Percentiles rank a stretch among this genome's conserved stretches.
These are phyloP conservation scores for Cryomyces minteri DNA, from an alignment of 495 filamentous ascomycete genomes.

Conservation along the genomic window DNA sequence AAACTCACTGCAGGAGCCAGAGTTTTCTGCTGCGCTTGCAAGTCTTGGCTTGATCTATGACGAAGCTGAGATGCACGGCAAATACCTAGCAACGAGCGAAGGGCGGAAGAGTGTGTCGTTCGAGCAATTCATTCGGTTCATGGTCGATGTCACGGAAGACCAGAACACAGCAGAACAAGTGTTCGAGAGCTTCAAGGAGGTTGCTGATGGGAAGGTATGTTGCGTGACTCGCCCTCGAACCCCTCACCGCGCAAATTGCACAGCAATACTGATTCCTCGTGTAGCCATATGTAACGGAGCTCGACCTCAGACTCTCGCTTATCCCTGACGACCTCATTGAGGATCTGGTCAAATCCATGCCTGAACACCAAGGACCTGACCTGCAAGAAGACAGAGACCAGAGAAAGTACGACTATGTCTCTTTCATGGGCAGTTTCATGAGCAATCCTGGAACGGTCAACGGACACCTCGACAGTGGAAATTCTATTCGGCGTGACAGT, in stretches of 20 bases:
- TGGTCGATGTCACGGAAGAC: slow-evolving; percentile 97
- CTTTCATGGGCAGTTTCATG: slow-evolving; percentile 73
- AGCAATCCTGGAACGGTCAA: background rate
- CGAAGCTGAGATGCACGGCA: slow-evolving; percentile 89
- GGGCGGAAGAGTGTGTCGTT: slow-evolving; percentile 68
- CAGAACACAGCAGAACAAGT: slow-evolving; percentile 97
- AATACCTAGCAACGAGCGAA: slow-evolving; percentile 64
- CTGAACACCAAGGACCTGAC: slow-evolving; percentile 59
- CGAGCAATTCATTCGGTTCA: slow-evolving; percentile 97
- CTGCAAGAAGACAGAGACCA: slow-evolving; percentile 56
- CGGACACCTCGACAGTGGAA: background rate
- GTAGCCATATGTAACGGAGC: slow-evolving; percentile 87
- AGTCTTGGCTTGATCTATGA: slow-evolving; percentile 87
- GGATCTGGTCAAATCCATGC: slow-evolving; percentile 73
- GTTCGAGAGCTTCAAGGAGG: slow-evolving; percentile 88
- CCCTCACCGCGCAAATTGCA: background rate
- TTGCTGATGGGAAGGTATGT: slow-evolving; percentile 82
- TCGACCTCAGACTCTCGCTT: slow-evolving; percentile 83
- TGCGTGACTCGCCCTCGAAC: background rate
- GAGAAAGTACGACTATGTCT: slow-evolving; percentile 78
- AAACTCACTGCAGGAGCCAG: slow-evolving; percentile 81
- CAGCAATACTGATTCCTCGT: slow-evolving; percentile 3
- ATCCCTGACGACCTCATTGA: slow-evolving; percentile 94
- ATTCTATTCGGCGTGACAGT: too few species aligned
- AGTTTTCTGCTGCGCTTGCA: slow-evolving; percentile 87